Percentiles rank a stretch among this genome's conserved stretches.
These are phyloP conservation scores for Populus hybrid DNA, from an alignment of 441 rosid genomes.

Conservation along the genomic window DNA sequence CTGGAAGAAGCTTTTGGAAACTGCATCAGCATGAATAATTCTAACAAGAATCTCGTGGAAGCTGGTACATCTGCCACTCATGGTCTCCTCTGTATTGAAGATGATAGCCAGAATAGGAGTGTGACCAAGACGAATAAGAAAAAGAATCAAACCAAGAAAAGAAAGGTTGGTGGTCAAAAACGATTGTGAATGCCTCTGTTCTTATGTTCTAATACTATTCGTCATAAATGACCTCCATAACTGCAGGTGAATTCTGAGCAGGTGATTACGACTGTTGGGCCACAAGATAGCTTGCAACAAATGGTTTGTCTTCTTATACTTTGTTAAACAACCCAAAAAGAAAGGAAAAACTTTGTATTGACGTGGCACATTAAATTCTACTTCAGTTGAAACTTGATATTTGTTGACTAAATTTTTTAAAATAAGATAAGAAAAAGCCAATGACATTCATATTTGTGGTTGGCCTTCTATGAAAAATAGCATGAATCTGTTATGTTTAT, in stretches of 20 bases:
- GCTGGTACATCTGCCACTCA: slow-evolving; percentile 60
- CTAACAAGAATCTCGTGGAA: slow-evolving; percentile 60
- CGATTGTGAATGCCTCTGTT: slow-evolving; percentile 7
- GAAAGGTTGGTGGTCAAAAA: slow-evolving; percentile 51
- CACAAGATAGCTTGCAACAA: slow-evolving; percentile 77
- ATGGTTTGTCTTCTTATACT: slow-evolving; percentile 49
- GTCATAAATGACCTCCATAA: slow-evolving; percentile 12
- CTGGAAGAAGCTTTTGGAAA: slow-evolving; percentile 71
- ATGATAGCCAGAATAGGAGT: slow-evolving; percentile 64
- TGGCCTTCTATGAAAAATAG: background rate
- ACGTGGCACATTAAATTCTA: background rate
- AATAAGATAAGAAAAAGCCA: background rate
- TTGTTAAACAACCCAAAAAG: background rate
- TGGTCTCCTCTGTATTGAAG: slow-evolving; percentile 74
- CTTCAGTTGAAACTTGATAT: background rate
- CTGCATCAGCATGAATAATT: slow-evolving; percentile 55
- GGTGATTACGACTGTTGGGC: slow-evolving; percentile 59
- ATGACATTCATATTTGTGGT: background rate
- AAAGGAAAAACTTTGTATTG: background rate
- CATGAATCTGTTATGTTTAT: background rate
- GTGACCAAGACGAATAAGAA: slow-evolving; percentile 66
- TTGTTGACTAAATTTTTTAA: background rate
- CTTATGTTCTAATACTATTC: slow-evolving; percentile 10
- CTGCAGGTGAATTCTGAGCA: slow-evolving; percentile 73
- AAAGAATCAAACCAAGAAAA: slow-evolving; percentile 81